Evolutionary conservation across 352 stramenopile species (phyloP).

Genomic region (Globisporangium irregulare): DNA sequence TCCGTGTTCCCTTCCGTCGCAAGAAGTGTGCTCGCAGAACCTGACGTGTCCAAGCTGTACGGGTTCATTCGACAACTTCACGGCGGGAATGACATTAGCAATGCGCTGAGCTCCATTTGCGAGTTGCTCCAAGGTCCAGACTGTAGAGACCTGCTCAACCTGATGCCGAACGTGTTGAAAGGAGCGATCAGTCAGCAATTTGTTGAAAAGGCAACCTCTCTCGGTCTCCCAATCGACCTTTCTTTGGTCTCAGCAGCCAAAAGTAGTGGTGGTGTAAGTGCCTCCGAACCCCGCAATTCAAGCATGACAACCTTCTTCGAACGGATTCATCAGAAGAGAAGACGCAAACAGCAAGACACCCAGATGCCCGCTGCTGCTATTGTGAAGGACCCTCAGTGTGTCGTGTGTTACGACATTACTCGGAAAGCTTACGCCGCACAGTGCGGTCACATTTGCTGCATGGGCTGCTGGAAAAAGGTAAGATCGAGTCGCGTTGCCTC

Average conservation of each 20-base stretch:
- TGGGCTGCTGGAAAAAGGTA: constrained; percentile 84
- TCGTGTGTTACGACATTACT: constrained; percentile 82
- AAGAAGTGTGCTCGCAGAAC: constrained; percentile 43
- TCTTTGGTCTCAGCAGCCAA: neutral
- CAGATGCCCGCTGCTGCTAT: constrained; percentile 39
- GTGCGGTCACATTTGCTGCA: constrained; percentile 84
- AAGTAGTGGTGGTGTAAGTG: neutral
- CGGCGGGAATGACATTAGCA: constrained; percentile 35
- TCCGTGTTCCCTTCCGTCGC: constrained; percentile 48
- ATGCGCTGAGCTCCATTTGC: constrained; percentile 43
- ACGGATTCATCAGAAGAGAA: constrained; percentile 61
- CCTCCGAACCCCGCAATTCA: neutral
- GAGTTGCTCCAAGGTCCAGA: constrained; percentile 38
- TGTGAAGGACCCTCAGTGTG: constrained; percentile 77
- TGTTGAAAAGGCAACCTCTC: constrained; percentile 32
- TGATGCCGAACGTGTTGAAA: constrained; percentile 67
- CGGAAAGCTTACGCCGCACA: constrained; percentile 72
- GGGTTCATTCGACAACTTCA: constrained; percentile 58
- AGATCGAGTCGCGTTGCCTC: neutral
- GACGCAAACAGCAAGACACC: constrained; percentile 34
- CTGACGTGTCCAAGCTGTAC: constrained; percentile 56
- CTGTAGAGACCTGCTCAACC: constrained; percentile 48
- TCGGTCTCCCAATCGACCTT: constrained; percentile 33
- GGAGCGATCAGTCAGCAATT: constrained; percentile 42
- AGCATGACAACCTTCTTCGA: constrained; percentile 59